Base-by-base conservation (phyloP, 208 protist species). In the Leishmania guyanensis region DNA sequence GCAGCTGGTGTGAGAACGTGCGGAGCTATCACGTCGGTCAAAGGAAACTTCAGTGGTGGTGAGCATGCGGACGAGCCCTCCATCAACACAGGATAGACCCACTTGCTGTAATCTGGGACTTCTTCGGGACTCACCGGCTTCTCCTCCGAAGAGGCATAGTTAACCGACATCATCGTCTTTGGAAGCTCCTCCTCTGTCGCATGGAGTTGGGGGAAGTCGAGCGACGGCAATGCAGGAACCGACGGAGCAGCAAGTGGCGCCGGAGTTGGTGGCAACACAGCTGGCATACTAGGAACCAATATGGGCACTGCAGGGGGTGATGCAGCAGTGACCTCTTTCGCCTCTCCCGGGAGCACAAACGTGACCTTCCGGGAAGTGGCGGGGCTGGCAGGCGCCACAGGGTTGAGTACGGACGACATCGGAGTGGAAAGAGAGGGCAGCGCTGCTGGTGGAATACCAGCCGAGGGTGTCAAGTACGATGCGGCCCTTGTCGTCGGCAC, bases 21-120 rank as follows among this genome's bases (percentile, higher is more conserved):
- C 22, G 89, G 89, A 50, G 75, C 71, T 51, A 81, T 81, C 64
- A 85, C 56, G 46, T 79, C 73, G 5, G 74, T 33, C n/a, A 86
- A 64, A 3, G 82, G 82, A 74, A 83, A 88, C 70, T 56, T 80
- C 88, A 86, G 79, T 76, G 9, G 53, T 64, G 75, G 77, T 17
- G 43, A 66, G 79, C 48, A 48, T 12, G 43, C 36, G 33, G 68
- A 33, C 20, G 72, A 71, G 66, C 43, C 80, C 78, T 36, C 10
- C 62, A 75, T 50, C 50, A 72, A n/a, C 2, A 46, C 43, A 22
- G 88, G 88, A 54, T 81, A 89, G 50, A 91, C 73, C 77, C 82
- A 88, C 71, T 26, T 51, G 20, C 53, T 50, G 79, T 89, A 91
- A 62, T 88, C 81, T 3, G 79, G 82, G 4, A 83, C 43, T 14